Evolutionary conservation across 805 yeast species (phyloP), one percentile per base, ranked within the genome.

Genomic region (Kuraishia borneana): DNA sequence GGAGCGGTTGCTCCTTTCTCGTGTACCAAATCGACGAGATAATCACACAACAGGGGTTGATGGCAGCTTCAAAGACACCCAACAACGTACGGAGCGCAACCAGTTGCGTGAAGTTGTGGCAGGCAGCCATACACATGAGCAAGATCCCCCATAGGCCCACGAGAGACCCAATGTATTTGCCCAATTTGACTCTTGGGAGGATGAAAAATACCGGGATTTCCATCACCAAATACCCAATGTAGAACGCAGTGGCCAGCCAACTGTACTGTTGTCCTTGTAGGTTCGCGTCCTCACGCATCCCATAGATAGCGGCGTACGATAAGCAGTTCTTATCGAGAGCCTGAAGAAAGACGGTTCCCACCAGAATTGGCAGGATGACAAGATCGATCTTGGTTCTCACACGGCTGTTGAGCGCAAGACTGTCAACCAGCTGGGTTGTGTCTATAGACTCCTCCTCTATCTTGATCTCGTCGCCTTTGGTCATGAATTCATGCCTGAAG

Each of bases 211-310:
- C n/a, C n/a, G 79, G 78, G 34, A 69, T 56, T 42, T 74, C 78
- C 43, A 71, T 72, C 12, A 60, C 61, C 31, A 80, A 50, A 48
- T 79, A 80, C 2, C 84, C 88, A 27, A 78, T 49, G 45, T 75
- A 76, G 42, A 76, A 76, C 6, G 73, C 65, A 1, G 78, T 63
- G n/a, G 78, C 72, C 12, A 67, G 53, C 76, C 80, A 70, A 32
- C 70, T 50, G 44, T 70, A 65, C 47, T 62, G 54, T 36, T 56
- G 54, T 4, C 73, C 69, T n/a, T 39, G 39, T 40, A 70, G 51
- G 19, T 58, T 37, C 18, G 51, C 51, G 44, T 64, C 71, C 10
- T 42, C 42, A 31, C 54, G 53, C 29, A 70, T 41, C 9, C 72
- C 73, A 41, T 64, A 55, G 30, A 68, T 53, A 5, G 76, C 63